Conservation (phyloP, 2,329 filamentous ascomycete genomes). For the Huntiella decipiens region DNA sequence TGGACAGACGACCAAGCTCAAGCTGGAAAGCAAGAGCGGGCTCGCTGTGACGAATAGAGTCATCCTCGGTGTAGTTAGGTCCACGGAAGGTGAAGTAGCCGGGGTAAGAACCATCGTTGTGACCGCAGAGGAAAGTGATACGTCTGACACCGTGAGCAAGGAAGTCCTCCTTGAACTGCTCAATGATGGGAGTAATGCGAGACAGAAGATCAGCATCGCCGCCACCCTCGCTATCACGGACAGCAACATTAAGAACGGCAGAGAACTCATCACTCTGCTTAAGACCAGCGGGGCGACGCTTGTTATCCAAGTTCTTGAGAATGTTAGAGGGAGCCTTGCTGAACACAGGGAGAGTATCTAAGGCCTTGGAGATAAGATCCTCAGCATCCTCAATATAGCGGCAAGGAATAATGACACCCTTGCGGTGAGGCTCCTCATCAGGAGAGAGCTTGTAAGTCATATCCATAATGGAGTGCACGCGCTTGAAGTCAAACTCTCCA, state of each 20-base stretch:
- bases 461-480: constrained; percentile 88
- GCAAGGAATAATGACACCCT: constrained; percentile 87
- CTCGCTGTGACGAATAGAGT: constrained; percentile 92
- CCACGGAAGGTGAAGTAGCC: constrained; percentile 98
- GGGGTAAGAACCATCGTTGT: constrained; percentile 83
- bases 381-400: constrained; percentile 89
- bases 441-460: constrained; percentile 59
- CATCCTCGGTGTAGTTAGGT: constrained; percentile 72
- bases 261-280: constrained; percentile 50
- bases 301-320: constrained; percentile 53
- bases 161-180: constrained; percentile 69
- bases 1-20: constrained; percentile 78
- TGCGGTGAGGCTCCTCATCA: constrained; percentile 59
- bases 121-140: constrained; percentile 89
- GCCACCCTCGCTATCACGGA: constrained; percentile 68
- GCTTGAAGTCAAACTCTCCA: constrained; percentile 47
- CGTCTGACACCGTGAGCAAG: constrained; percentile 66
- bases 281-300: constrained; percentile 42
- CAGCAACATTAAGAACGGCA: constrained; percentile 79
- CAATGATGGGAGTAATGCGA: constrained; percentile 57
- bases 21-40: constrained; percentile 96
- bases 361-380: constrained; percentile 62
- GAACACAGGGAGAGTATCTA: constrained; percentile 58
- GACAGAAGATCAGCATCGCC: constrained; percentile 65
- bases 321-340: constrained; percentile 31